Evolutionary conservation across 495 filamentous ascomycete genomes (phyloP).

Genomic region (Penicillium cataractarum): DNA sequence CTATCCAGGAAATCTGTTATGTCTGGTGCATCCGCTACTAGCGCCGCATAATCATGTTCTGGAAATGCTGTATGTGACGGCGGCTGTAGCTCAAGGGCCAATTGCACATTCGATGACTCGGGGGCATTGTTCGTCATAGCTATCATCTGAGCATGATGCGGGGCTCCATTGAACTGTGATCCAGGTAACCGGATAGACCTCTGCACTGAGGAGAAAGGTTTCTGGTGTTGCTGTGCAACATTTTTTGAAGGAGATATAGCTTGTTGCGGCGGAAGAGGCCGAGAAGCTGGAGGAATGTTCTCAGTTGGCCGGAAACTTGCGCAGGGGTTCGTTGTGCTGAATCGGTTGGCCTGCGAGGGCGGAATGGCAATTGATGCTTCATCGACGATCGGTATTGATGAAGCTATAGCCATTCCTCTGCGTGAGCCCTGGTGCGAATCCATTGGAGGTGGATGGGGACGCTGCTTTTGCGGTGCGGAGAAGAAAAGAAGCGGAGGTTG

Average conservation of each 20-base stretch:
- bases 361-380: not conserved
- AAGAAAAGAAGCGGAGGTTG: constrained; percentile 30
- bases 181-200: not conserved
- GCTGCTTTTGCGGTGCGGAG: constrained; percentile 27
- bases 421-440: constrained; percentile 17
- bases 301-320: constrained; percentile 22
- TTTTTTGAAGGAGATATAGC: constrained; percentile 8
- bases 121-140: constrained; percentile 17
- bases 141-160: not conserved
- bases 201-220: not conserved
- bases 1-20: constrained; percentile 17
- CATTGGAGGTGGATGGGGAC: constrained; percentile 21
- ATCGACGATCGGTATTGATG: constrained; percentile 19
- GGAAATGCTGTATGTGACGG: constrained; percentile 14
- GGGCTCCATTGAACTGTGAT: not conserved
- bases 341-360: constrained; percentile 20
- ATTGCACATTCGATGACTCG: constrained; percentile 14
- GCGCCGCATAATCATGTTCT: constrained; percentile 14
- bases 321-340: constrained; percentile 13
- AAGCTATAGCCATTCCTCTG: constrained; percentile 9
- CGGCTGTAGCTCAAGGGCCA: constrained; percentile 20
- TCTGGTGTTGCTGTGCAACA: constrained; percentile 1
- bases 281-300: constrained; percentile 18
- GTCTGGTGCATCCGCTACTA: constrained; percentile 15
- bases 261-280: constrained; percentile 18